Base-by-base conservation (phyloP, 495 filamentous ascomycete genomes). In the Jackrogersella minutella region DNA sequence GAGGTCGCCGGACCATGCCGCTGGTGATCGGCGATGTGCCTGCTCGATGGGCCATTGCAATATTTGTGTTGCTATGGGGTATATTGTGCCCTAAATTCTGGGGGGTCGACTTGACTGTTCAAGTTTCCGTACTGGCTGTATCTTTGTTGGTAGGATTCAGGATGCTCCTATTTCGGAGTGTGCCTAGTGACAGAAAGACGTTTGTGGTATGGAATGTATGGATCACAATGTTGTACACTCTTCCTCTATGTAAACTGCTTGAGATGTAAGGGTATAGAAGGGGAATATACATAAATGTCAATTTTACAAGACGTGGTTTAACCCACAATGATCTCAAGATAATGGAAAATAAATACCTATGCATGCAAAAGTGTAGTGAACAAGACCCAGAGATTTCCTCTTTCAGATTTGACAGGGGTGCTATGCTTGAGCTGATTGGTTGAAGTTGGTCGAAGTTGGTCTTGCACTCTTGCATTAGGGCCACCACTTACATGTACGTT, bases 1-100 rank as follows among this genome's bases (percentile, higher is more conserved):
- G 80, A 6, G 78, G 75, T 9, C 73, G 84, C 2, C 68, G 59
- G 19, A 82, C 84, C 0, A 16, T 77, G 14, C 79, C 81, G 0
- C 63, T 85, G 2, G 72, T 37, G 2, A 13, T 37, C 14, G 34
- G 34, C 34, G 34, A 37, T 13, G 34, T 13, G 10, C 14, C 9
- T 37, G 34, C 34, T 37, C 34, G 34, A 37, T 37, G 9, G 10
- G 14, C 14, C 34, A 37, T 13, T 11, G 34, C 34, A 11, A 8
- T 37, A 11, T 37, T 13, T 11, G 10, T 37, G 34, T 8, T 13
- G 9, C 4, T 37, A 2, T 37, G 34, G 34, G 34, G 34, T 2
- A 37, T 37, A 3, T 37, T 8, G 2, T 37, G 34, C 34, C 34
- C 34, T 37, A 37, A 8, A 8, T 37, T 37, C 34, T 37, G 34